Base-by-base conservation (phyloP, 306 rosid species). In the Cucurbita maxima region DNA sequence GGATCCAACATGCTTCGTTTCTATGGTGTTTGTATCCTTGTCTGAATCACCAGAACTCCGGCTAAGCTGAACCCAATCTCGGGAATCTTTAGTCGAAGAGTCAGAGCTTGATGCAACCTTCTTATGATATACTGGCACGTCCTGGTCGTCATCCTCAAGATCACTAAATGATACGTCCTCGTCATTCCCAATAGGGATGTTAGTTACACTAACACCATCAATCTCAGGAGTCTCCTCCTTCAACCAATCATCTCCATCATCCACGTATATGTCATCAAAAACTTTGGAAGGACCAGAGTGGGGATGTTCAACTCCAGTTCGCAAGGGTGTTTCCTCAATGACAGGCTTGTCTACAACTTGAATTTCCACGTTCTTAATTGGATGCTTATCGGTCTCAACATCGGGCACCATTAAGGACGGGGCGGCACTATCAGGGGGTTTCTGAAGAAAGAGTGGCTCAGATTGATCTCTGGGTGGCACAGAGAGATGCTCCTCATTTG, bases 101-200 rank as follows among this genome's bases (percentile, higher is more conserved):
- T 90, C 97, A 48, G 98, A 92, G 37, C 96, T 88, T 4, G 96
- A 88, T 57, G 85, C 76, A 30, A 64, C 83, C 72, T 87, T 94
- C 76, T 85, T 88, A 82, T 85, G 81, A 81, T 77, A 79, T 57
- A 63, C 74, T 43, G 87, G 84, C 3, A 64, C 84, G 20, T 85
- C 90, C 40, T 82, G 86, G 60, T 90, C 98, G 0, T 93, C 98
- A 22, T 93, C 98, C 84, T 93, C 98, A 20, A 93, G 97, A 80
- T 93, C 98, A 70, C 98, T 93, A 82, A 93, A 93, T 4, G 98
- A 87, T 15, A 93, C 98, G 76, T 93, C 98, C 80, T 93, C 98
- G 0, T 90, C 97, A 71, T 85, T 85, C 74, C 73, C 92, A 16
- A 87, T 67, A 69, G 86, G 92, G 48, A 86, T 38, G 62, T 85